These are phyloP conservation scores for Gracilaria vermiculophylla DNA, from an alignment of 23 red algal species.

Conservation along the genomic window DNA sequence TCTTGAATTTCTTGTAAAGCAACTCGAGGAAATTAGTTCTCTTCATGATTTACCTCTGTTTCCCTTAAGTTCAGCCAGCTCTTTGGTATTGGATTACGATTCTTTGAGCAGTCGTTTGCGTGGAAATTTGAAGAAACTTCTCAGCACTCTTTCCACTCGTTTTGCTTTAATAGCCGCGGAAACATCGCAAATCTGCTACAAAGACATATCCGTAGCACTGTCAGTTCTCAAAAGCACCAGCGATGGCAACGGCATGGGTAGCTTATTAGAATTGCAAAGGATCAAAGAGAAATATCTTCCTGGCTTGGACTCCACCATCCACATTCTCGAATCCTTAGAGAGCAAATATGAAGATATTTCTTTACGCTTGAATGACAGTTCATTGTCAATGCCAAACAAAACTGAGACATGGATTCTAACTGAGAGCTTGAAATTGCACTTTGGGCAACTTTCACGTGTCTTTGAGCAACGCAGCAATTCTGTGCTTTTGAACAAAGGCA, in stretches of 20 bases:
- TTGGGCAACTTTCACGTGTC: not conserved
- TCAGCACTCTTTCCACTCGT: not conserved
- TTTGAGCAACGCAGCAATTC: constrained; percentile 21
- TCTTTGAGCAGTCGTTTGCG: not conserved
- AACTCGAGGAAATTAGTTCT: not conserved
- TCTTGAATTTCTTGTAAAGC: not conserved
- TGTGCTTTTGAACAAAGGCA: constrained; percentile 29
- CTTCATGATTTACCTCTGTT: not conserved
- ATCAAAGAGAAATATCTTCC: constrained; percentile 54
- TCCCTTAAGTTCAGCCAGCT: not conserved
- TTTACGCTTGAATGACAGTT: constrained; percentile 3
- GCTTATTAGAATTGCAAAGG: constrained; percentile 17
- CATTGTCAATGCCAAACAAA: constrained; percentile 10
- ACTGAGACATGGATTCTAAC: constrained; percentile 55
- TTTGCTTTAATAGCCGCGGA: not conserved
- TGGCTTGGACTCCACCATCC: not conserved
- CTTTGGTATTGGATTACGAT: not conserved
- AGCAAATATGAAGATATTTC: constrained; percentile 18
- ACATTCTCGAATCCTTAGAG: not conserved
- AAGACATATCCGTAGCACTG: constrained; percentile 13
- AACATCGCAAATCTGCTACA: constrained; percentile 6
- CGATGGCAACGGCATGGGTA: not conserved
- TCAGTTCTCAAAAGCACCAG: not conserved
- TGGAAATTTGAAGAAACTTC: not conserved
- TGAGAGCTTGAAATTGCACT: constrained; percentile 10